phyloP scores from a whole-genome alignment of 2,329 filamentous ascomycete species.

The Coniochaeta prunicola region DNA sequence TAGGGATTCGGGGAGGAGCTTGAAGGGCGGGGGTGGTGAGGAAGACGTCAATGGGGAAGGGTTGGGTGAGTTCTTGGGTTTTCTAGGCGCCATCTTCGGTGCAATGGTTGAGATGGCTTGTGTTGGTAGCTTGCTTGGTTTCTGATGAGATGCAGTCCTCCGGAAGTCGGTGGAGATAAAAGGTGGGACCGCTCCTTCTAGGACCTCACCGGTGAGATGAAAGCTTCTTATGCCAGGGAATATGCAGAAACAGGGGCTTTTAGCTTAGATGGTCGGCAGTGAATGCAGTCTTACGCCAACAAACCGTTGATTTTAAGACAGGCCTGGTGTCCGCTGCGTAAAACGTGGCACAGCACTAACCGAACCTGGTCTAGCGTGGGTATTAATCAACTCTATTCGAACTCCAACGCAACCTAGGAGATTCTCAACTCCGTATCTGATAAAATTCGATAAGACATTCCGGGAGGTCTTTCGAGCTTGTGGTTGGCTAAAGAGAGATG shows the following conservation, averaged over 20 bases:
- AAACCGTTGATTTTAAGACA: neutral
- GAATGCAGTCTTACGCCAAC: neutral
- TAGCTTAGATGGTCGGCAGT: neutral
- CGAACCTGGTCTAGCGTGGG: neutral
- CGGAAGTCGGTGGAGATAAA: neutral
- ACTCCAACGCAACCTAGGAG: too few species aligned
- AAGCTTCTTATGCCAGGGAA: neutral
- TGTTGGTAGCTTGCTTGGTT: neutral
- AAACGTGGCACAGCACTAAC: neutral
- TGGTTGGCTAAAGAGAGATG: too few species aligned
- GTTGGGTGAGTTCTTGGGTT: neutral
- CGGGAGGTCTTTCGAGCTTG: too few species aligned
- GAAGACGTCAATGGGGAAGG: neutral
- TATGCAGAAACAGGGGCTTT: neutral
- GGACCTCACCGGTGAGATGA: neutral
- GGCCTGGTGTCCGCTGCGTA: neutral
- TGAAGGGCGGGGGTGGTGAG: slow-evolving; percentile 48
- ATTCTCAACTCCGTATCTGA: too few species aligned
- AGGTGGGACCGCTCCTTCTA: neutral
- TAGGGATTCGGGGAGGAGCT: slow-evolving; percentile 54
- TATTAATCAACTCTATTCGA: neutral
- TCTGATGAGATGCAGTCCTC: neutral
- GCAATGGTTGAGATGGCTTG: neutral
- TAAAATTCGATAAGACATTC: too few species aligned
- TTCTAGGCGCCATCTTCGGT: neutral